phyloP scores from a whole-genome alignment of 768 basidiomycete species.

The Leccinum variicolor region DNA sequence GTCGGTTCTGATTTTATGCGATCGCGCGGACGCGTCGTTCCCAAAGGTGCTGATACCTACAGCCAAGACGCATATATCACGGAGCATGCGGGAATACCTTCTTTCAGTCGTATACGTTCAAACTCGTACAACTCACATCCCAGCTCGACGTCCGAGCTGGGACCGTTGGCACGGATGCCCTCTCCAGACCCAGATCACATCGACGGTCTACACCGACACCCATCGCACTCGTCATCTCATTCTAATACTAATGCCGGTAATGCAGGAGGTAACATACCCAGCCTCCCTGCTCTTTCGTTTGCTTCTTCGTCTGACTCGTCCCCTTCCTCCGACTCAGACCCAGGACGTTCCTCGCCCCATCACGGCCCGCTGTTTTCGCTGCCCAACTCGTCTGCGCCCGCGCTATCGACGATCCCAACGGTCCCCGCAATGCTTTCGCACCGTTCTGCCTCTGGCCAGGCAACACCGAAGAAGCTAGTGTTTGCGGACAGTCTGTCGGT shows the following conservation, averaged over 20 bases:
- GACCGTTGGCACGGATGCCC: slow-evolving; percentile 79
- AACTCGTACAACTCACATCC: slow-evolving; percentile 74
- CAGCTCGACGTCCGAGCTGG: slow-evolving; percentile 48
- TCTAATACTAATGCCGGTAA: slow-evolving; percentile 18
- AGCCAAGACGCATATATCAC: slow-evolving; percentile 56
- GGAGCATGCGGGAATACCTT: slow-evolving; percentile 38
- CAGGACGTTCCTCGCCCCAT: slow-evolving; percentile 35
- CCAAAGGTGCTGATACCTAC: slow-evolving; percentile 63
- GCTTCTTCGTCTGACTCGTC: slow-evolving; percentile 37
- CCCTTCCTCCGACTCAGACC: slow-evolving; percentile 36
- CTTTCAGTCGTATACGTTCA: slow-evolving; percentile 59
- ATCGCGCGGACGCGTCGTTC: neutral
- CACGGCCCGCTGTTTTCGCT: slow-evolving; percentile 63
- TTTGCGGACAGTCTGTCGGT: slow-evolving; percentile 93
- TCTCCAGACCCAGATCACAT: slow-evolving; percentile 84
- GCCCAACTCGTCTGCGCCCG: slow-evolving; percentile 88
- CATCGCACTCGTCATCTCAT: slow-evolving; percentile 50
- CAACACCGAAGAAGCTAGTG: slow-evolving; percentile 71
- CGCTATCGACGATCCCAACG: slow-evolving; percentile 58
- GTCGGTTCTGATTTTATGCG: slow-evolving; percentile 2
- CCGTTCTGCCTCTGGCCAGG: slow-evolving; percentile 71
- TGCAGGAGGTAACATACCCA: slow-evolving; percentile 30
- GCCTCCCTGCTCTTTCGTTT: slow-evolving; percentile 59
- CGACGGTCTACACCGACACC: slow-evolving; percentile 77
- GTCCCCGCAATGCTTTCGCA: slow-evolving; percentile 55